Evolutionary conservation across 106 monocot species (phyloP).

Genomic region (Alisma plantagoaquatica): DNA sequence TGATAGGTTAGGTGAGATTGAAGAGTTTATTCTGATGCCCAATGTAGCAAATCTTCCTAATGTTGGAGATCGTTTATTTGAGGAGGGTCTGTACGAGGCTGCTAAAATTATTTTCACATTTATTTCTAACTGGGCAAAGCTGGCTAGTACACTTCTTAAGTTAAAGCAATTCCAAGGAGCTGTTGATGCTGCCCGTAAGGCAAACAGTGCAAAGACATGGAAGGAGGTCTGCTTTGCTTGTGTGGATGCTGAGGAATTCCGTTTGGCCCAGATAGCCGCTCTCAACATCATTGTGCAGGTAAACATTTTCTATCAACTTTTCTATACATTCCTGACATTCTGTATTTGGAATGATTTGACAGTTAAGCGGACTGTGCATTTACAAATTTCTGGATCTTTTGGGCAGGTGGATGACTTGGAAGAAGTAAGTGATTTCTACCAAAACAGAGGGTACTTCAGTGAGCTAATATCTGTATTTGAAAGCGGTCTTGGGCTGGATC

Average conservation of each 20-base stretch:
- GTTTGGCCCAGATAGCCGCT: constrained; percentile 92
- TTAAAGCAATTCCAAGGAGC: constrained; percentile 95
- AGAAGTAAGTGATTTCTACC: constrained; percentile 95
- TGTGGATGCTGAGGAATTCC: constrained; percentile 98
- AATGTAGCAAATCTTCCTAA: constrained; percentile 98
- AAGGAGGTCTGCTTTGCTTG: constrained; percentile 99
- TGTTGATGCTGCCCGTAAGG: constrained; percentile 98
- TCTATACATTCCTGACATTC: not conserved
- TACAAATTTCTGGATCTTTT: constrained; percentile 5
- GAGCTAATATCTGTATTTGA: constrained; percentile 96
- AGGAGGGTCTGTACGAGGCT: constrained; percentile 90
- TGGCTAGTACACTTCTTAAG: constrained; percentile 81
- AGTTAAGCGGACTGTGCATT: not conserved
- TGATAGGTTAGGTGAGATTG: constrained; percentile 85
- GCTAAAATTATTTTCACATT: constrained; percentile 98
- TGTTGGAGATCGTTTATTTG: constrained; percentile 90
- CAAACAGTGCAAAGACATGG: constrained; percentile 97
- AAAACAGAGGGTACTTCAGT: constrained; percentile 98
- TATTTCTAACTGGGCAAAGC: constrained; percentile 96
- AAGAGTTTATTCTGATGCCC: constrained; percentile 99
- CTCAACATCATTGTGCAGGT: constrained; percentile 97
- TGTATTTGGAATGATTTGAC: not conserved
- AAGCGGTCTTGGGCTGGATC: constrained; percentile 91
- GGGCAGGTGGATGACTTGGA: constrained; percentile 99
- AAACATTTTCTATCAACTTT: not conserved